A percentile compares a stretch with the other conserved stretches of the same genome.
Evolutionary conservation across 139 green algal genomes (phyloP).

Genomic region (Yamagishiella unicocca): DNA sequence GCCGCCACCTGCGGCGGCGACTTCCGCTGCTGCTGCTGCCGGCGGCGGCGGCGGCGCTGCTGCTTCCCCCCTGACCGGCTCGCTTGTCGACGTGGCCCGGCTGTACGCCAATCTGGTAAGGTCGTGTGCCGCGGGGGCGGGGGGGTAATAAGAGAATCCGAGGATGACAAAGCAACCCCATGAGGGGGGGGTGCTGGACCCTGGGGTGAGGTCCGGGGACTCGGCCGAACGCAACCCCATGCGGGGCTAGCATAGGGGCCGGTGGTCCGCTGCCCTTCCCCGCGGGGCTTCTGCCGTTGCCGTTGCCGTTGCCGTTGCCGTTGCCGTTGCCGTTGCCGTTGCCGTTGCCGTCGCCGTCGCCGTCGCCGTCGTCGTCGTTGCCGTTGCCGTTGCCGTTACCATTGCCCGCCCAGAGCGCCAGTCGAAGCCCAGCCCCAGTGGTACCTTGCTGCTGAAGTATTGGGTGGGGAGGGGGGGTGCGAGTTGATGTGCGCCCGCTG

Average conservation of each 20-base stretch:
- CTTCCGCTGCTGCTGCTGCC: background rate
- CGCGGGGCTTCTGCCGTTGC: background rate
- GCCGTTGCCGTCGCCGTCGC: no score
- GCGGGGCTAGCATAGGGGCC: background rate
- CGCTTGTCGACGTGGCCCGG: conserved; percentile 13
- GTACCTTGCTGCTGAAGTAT: no score
- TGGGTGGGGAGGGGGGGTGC: no score
- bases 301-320: no score
- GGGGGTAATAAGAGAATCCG: background rate
- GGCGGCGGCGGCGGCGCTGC: background rate
- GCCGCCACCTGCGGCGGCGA: background rate
- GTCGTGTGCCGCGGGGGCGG: no score
- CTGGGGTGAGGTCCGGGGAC: background rate
- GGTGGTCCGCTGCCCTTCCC: background rate
- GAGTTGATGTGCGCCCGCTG: no score
- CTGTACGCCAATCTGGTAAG: conserved; percentile 39
- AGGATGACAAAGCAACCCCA: background rate
- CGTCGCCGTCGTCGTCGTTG: no score
- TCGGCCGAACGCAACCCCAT: background rate
- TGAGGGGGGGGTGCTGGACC: background rate
- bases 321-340: no score
- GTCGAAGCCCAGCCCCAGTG: no score
- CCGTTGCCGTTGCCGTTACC: no score
- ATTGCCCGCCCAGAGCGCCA: no score
- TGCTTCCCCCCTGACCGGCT: background rate